Conservation (phyloP, 2,329 filamentous ascomycete species). For the Scorias spongiosa region DNA sequence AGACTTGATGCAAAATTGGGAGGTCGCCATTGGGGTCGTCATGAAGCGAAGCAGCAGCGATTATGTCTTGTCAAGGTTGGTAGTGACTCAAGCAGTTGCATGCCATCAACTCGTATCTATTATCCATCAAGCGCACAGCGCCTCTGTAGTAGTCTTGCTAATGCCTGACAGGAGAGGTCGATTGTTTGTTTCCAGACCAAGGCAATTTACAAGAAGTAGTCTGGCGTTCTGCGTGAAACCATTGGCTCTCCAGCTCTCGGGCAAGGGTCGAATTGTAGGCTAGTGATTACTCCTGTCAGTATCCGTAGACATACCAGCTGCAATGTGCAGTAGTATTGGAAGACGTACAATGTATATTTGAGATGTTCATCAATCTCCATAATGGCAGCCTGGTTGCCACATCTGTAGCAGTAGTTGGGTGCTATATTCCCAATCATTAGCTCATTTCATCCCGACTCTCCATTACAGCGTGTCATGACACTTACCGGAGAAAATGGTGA, state of each 20-base stretch:
- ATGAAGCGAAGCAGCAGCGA: too few relatives aligned
- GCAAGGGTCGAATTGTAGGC: constrained; percentile 98
- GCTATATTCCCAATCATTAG: constrained; percentile 25
- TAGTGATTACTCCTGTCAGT: constrained; percentile 23
- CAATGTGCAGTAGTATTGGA: not conserved
- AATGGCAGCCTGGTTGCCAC: constrained; percentile 98
- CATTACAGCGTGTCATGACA: constrained; percentile 7
- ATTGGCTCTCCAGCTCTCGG: constrained; percentile 94
- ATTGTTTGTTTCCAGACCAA: too few relatives aligned
- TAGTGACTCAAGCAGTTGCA: not conserved
- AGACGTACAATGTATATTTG: constrained; percentile 94
- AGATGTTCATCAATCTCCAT: constrained; percentile 99
- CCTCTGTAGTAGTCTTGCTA: not conserved
- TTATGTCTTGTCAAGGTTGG: too few relatives aligned
- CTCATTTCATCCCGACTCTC: not conserved
- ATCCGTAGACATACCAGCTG: not conserved
- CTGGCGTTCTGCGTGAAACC: constrained; percentile 87
- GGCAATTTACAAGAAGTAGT: constrained; percentile 79
- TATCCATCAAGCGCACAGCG: not conserved
- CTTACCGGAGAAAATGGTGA: constrained; percentile 93
- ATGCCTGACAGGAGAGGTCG: too few relatives aligned
- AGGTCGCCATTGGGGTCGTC: too few relatives aligned
- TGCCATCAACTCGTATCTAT: not conserved
- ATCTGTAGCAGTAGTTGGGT: constrained; percentile 83
- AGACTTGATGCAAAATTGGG: too few relatives aligned